Evolutionary conservation across 2,329 filamentous ascomycete genomes (phyloP), one percentile per base, ranked within the genome.

Genomic region (Neurospora sp.): DNA sequence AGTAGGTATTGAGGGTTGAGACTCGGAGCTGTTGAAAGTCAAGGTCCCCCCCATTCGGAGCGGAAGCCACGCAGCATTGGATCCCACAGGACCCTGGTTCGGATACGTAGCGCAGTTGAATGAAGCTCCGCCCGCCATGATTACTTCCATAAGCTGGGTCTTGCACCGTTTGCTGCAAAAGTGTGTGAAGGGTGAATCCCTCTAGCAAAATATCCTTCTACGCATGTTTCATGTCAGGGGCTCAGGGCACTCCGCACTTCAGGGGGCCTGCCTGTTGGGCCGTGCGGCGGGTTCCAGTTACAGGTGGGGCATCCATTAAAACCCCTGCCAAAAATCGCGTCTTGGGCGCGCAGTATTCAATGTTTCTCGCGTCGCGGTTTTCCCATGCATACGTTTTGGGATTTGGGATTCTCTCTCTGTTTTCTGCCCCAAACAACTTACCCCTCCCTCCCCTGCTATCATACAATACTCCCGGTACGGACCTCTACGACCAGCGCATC

Each of bases 321-420:
- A 72, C 65, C 74, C 74, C 72, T 75, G 74, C 46, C 33, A 19
- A 66, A 66, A 67, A 62, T 70, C 74, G 72, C 72, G 74, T 67
- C 65, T 37, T 17, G 67, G 62, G 69, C 71, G 74, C 71, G 74
- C 72, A 67, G 67, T 37, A 19, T 36, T 67, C 69, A 66, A 62
- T 67, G 66, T 71, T 73, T 71, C 68, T 72, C 74, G 72, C 73
- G 74, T 74, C 70, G 69, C 71, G 73, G 57, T 69, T 71, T 69
- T 69, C 68, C 11, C 43, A 28, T 46, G 6, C 43, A 66, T 17
- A 66, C 66, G 69, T 72, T 69, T 57, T 70, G 69, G 66, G 68
- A 68, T 70, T 46, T 72, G 68, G 71, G 71, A 69, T 73, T 71
- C 71, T 72, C 70, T 67, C n/a, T 28, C 66, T 19, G 66, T 12